phyloP scores from a whole-genome alignment of 1,139 yeast genomes.

The Nakaseomyces glabratus region DNA sequence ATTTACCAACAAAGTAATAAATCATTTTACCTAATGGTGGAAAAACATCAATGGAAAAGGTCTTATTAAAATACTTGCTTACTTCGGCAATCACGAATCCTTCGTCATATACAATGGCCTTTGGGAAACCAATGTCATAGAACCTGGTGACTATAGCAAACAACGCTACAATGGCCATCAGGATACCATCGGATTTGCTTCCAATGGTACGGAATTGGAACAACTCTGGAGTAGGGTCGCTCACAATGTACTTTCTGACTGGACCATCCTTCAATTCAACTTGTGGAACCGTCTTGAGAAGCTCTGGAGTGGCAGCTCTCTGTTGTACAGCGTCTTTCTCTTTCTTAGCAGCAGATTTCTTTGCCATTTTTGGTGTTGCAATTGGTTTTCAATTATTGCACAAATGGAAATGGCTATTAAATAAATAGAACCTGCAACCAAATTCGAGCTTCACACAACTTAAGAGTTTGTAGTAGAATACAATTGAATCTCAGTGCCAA shows the following conservation, averaged over 20 bases:
- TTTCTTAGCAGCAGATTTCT: too few relatives aligned
- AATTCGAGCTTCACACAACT: too few relatives aligned
- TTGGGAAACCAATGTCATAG: slow-evolving; percentile 54
- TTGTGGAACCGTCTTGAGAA: slow-evolving; percentile 24
- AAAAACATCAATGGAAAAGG: slow-evolving; percentile 81
- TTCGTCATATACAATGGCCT: slow-evolving; percentile 86
- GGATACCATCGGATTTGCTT: slow-evolving; percentile 32
- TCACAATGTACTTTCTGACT: slow-evolving; percentile 33
- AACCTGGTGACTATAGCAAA: slow-evolving; percentile 51
- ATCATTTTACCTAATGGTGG: slow-evolving; percentile 88
- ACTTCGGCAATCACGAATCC: slow-evolving; percentile 74
- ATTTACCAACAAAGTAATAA: slow-evolving; percentile 60
- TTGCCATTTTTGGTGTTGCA: too few relatives aligned
- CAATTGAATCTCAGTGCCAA: too few relatives aligned
- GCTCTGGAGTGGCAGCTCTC: too few relatives aligned
- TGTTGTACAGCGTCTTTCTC: too few relatives aligned
- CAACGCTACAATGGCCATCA: slow-evolving; percentile 43
- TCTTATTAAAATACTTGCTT: slow-evolving; percentile 57
- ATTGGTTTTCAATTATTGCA: too few relatives aligned
- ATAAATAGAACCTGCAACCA: too few relatives aligned
- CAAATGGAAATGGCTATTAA: too few relatives aligned
- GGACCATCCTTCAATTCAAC: slow-evolving; percentile 36
- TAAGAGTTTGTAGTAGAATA: too few relatives aligned
- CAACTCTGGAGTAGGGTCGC: slow-evolving; percentile 38
- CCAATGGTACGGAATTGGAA: slow-evolving; percentile 32